Base-by-base conservation (phyloP, 108 stramenopile species). In the Bacterosira constricta region DNA sequence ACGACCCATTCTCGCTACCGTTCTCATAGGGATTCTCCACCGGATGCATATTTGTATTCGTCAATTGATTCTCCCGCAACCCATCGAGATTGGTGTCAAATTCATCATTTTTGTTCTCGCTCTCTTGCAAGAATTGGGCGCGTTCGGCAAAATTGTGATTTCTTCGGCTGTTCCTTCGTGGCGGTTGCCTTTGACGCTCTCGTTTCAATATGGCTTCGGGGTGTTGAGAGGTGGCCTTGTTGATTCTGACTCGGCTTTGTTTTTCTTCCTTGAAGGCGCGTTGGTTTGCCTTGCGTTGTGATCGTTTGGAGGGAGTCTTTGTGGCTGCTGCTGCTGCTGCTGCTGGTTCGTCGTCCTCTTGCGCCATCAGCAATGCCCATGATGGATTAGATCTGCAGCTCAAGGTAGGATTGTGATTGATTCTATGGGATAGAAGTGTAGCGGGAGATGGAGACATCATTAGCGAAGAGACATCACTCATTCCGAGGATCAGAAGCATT, bases 211-310 rank as follows among this genome's bases (percentile, higher is more conserved):
- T 47, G 15, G 75, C 75, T 32, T 77, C 75, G 34, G 75, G 75
- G 50, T 77, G 75, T 17, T 77, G 52, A 3, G 75, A 77, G 4
- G 47, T 37, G 31, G 25, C 39, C 36, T 61, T 61, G 23, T 64
- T 74, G 38, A 21, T 50, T 12, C 47, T 74, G 15, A 18, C 37
- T 11, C 15, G 30, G 21, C 12, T 36, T 44, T 52, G 27, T 2
- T 18, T 54, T 34, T 53, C 34, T 17, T 56, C n/a, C 11, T 81
- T 81, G 37, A 62, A 71, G 34, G 69, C 70, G 9, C 77, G 69
- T 54, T 71, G 32, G 18, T 47, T 49, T 29, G 80, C 80, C 75
- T 81, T 81, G 34, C 75, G 73, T 32, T 65, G 63, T 6, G 80
- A 47, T 49, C 77, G 69, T 39, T 53, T 47, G n/a, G 65, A 66